Conservation (phyloP, 352 stramenopile species). For the Globisporangium canariense region DNA sequence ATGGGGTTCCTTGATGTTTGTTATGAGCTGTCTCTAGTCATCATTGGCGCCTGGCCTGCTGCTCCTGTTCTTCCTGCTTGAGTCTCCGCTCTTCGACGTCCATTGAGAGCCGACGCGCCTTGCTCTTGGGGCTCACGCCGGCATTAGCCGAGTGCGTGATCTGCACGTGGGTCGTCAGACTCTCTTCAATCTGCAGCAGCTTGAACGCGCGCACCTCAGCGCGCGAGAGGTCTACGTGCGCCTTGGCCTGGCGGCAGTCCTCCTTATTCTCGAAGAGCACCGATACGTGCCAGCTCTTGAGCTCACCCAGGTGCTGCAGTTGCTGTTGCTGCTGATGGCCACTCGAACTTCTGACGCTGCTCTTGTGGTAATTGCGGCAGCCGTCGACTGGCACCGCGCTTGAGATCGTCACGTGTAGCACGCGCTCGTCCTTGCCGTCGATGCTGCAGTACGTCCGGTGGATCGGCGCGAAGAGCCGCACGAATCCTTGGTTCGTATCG, state of each 20-base stretch:
- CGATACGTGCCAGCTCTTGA: constrained; percentile 59
- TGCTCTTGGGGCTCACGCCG: constrained; percentile 21
- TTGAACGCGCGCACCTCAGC: constrained; percentile 79
- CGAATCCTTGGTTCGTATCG: constrained; percentile 29
- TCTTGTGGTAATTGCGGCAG: constrained; percentile 59
- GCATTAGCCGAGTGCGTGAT: constrained; percentile 41
- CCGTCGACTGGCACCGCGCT: constrained; percentile 49
- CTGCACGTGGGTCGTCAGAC: constrained; percentile 55
- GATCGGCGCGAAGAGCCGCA: constrained; percentile 66
- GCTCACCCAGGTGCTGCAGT: constrained; percentile 12
- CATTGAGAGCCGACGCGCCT: constrained; percentile 26
- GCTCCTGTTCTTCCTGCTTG: constrained; percentile 8
- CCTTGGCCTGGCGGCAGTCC: constrained; percentile 63
- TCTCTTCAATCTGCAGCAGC: constrained; percentile 71
- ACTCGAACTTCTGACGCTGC: constrained; percentile 19
- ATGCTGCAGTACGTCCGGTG: constrained; percentile 71
- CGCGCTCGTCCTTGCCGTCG: constrained; percentile 64
- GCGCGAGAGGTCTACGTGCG: constrained; percentile 67
- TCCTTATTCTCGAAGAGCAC: constrained; percentile 61
- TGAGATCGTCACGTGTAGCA: constrained; percentile 66
- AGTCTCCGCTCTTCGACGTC: constrained; percentile 17
- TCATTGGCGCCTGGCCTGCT: neutral
- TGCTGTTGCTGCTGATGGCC: constrained; percentile 1
- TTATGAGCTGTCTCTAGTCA: neutral
- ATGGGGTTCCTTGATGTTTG: neutral